Percentiles rank a stretch among this genome's conserved stretches.
phyloP scores from a whole-genome alignment of 805 yeast species.

The Schizosaccharomyces japonicus region DNA sequence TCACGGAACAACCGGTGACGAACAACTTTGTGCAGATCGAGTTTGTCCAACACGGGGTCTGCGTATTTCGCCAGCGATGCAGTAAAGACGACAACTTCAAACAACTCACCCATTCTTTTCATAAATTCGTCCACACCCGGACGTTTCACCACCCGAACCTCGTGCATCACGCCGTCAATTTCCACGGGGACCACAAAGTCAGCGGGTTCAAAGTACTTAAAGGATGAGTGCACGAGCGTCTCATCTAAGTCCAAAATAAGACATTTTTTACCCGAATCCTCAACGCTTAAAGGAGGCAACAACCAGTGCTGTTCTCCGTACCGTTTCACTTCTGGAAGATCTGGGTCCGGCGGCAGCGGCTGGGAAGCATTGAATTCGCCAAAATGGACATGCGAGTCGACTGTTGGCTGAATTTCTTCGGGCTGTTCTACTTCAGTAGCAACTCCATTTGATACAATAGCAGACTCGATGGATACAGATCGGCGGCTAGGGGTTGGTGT shows the following conservation, averaged over 20 bases:
- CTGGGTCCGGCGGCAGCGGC: not conserved
- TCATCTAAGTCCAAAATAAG: conserved; percentile 82
- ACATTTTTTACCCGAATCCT: conserved; percentile 49
- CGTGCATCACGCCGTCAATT: conserved; percentile 75
- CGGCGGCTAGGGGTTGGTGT: not conserved
- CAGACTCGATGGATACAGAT: not conserved
- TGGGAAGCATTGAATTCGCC: too few relatives aligned
- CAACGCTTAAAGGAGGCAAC: conserved; percentile 29
- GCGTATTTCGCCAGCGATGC: conserved; percentile 92
- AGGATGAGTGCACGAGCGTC: conserved; percentile 85
- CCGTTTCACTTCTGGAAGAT: not conserved
- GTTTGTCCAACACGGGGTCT: conserved; percentile 73
- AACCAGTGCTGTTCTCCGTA: conserved; percentile 20
- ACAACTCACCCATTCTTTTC: conserved; percentile 56
- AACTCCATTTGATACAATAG: not conserved
- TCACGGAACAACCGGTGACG: conserved; percentile 90
- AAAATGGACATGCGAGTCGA: not conserved
- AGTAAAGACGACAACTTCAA: conserved; percentile 89
- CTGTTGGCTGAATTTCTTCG: not conserved
- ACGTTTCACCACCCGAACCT: conserved; percentile 85
- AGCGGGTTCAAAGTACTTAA: conserved; percentile 73
- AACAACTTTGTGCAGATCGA: conserved; percentile 50
- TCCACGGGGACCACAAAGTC: conserved; percentile 96
- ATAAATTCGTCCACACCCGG: conserved; percentile 95
- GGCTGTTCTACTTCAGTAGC: not conserved